Evolutionary conservation across 306 rosid species (phyloP), one percentile per base, ranked within the genome.

Genomic region (Sesbania bispinosa): DNA sequence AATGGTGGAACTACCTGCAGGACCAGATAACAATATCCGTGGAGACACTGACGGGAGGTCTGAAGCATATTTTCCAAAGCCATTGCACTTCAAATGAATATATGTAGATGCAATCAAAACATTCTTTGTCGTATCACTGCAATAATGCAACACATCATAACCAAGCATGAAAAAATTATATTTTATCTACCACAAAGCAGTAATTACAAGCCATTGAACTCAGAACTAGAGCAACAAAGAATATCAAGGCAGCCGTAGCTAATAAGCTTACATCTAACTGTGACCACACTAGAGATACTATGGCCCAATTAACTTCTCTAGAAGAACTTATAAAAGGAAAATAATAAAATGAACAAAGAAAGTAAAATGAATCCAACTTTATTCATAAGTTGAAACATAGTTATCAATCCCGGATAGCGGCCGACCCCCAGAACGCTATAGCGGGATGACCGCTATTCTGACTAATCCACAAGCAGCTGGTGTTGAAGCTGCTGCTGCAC

Each of bases 71-170:
- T 90, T 93, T 50, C 81, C 84, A 73, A 87, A 87, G 72, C 83
- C 82, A 55, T 81, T 76, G 62, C 87, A 80, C 92, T 87, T 93
- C 85, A 93, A 83, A 85, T 88, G 93, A 80, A 90, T 82, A 83
- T 87, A 83, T 16, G 84, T 81, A 10, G 96, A 87, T 51, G 90
- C 81, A 54, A 87, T 75, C 84, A 93, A 74, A 62, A 85, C 83
- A 57, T 80, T 89, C 79, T 87, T 93, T 29, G 97, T 93, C 16
- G 97, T 78, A 27, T 93, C 96, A 76, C 98, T 93, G 96, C 24
- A 73, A 80, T 65, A 43, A 66, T 13, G 50, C 45, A 62, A 59
- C 70, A 76, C 45, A 68, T 67, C 62, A 70, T 36, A 61, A 13
- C 14, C 62, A 64, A 27, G 43, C 29, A 39, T 13, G 47, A 61